A percentile compares a stretch with the other conserved stretches of the same genome.
phyloP scores from a whole-genome alignment of 352 stramenopile species.

The Pythium volutum region DNA sequence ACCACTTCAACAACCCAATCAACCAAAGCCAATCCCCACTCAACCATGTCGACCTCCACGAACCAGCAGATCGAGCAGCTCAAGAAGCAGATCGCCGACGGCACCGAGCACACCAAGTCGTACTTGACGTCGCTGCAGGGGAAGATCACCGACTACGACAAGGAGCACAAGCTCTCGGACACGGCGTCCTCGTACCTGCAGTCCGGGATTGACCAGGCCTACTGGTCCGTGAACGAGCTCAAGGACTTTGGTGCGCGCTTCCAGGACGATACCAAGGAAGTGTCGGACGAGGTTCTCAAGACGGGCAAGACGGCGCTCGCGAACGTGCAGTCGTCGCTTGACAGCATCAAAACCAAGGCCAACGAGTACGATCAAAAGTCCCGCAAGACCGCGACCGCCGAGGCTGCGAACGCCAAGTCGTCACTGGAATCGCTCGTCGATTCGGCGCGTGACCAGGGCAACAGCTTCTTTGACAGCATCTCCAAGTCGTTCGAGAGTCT shows the following conservation, averaged over 20 bases:
- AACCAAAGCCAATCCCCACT: too few relatives aligned
- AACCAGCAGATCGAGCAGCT: conserved; percentile 38
- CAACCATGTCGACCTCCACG: neutral
- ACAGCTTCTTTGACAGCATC: conserved; percentile 53
- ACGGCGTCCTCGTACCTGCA: conserved; percentile 61
- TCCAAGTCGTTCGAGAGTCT: conserved; percentile 45
- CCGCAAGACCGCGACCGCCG: conserved; percentile 27
- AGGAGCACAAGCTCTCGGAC: conserved; percentile 14
- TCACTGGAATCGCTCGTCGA: conserved; percentile 61
- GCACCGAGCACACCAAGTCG: conserved; percentile 5
- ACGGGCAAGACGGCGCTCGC: conserved; percentile 45
- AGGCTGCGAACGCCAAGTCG: conserved; percentile 29
- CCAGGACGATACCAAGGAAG: conserved; percentile 47
- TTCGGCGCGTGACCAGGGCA: conserved; percentile 42
- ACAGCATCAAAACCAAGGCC: conserved; percentile 30
- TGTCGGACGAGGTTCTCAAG: conserved; percentile 39
- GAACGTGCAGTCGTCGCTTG: conserved; percentile 18
- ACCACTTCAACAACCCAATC: neutral
- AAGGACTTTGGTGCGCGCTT: conserved; percentile 51
- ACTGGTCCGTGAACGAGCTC: conserved; percentile 64
- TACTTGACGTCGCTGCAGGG: neutral
- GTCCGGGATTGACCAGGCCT: conserved; percentile 51
- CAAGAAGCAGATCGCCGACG: conserved; percentile 45
- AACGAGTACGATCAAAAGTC: conserved; percentile 49
- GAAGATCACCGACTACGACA: neutral